Base-by-base conservation (phyloP, 768 basidiomycete genomes). In the Holtermannia corniformis region DNA sequence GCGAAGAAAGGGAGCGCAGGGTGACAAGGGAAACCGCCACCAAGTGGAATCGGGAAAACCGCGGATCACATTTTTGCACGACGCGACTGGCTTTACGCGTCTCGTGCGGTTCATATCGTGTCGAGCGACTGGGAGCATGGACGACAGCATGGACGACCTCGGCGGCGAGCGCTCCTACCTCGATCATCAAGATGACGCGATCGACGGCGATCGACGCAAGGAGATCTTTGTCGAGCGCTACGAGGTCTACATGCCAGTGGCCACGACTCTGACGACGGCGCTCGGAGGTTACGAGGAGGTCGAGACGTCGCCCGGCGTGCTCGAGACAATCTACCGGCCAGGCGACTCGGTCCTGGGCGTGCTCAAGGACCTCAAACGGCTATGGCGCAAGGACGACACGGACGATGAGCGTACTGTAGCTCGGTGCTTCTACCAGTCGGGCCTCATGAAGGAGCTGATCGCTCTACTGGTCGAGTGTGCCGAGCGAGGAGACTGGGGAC, bases 361-460 rank as follows among this genome's bases (percentile, higher is more conserved):
- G 3, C 56, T 99, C 61, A 87, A 87, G 62, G 95, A 97, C 70
- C 77, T 99, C 55, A 97, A 97, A 75, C 87, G 83, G 61, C 79
- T 93, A 46, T 97, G 93, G 95, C 75, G 92, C 48, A 86, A 88
- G 71, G 95, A 99, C 72, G 95, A 97, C 64, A 84, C 84, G 0
- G 95, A 99, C 72, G 93, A 97, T 68, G 91, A 92, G 68, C 81
- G 95, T 16, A 96, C 91, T 0, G 86, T 96, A 1, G 90, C 93
- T 3, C 82, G 91, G 41, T 85, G 96, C 53, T 86, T 96, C 69
- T 87, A 84, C 80, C 83, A 87, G 58, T 81, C 85, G n/a, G 82
- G 87, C 23, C 75, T 96, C 16, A 78, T 82, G 5, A 91, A 88
- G 58, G 93, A 96, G 72, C 76, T 97, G 47, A 74, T 96, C 19